phyloP scores from a whole-genome alignment of 768 basidiomycete species.

The Pisolithus orientalis region DNA sequence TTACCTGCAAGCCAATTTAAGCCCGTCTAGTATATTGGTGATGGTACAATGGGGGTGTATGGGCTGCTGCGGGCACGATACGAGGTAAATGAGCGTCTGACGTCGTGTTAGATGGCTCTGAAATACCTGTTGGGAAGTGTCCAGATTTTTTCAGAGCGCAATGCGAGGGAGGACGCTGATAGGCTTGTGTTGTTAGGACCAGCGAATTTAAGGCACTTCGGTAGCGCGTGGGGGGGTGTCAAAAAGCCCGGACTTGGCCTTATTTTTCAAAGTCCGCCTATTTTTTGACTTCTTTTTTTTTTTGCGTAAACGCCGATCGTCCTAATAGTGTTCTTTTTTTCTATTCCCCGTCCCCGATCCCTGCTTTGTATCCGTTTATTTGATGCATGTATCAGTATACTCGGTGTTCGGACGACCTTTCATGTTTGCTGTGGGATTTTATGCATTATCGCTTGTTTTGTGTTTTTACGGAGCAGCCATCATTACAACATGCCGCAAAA shows the following conservation, averaged over 20 bases:
- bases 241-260: conserved; percentile 30
- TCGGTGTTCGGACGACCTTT: background rate
- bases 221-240: conserved; percentile 32
- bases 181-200: conserved; percentile 23
- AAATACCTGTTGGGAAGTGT: conserved; percentile 39
- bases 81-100: conserved; percentile 14
- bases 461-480: background rate
- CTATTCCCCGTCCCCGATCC: background rate
- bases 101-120: conserved; percentile 12
- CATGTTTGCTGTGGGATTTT: background rate
- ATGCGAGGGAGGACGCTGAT: conserved; percentile 27
- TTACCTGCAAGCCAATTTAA: conserved; percentile 68
- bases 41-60: conserved; percentile 69
- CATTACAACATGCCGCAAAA: background rate
- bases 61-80: conserved; percentile 28
- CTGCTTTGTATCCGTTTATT: background rate
- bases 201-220: conserved; percentile 37
- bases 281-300: conserved; percentile 7
- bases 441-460: background rate
- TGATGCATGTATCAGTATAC: background rate
- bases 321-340: background rate
- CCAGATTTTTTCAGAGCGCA: conserved; percentile 24
- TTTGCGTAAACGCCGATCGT: conserved; percentile 22
- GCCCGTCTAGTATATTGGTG: conserved; percentile 68
- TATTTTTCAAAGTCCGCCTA: conserved; percentile 31